Percentiles rank a stretch among this genome's conserved stretches.
Evolutionary conservation across 768 basidiomycete genomes (phyloP).

Genomic region (Collybia mongolica): DNA sequence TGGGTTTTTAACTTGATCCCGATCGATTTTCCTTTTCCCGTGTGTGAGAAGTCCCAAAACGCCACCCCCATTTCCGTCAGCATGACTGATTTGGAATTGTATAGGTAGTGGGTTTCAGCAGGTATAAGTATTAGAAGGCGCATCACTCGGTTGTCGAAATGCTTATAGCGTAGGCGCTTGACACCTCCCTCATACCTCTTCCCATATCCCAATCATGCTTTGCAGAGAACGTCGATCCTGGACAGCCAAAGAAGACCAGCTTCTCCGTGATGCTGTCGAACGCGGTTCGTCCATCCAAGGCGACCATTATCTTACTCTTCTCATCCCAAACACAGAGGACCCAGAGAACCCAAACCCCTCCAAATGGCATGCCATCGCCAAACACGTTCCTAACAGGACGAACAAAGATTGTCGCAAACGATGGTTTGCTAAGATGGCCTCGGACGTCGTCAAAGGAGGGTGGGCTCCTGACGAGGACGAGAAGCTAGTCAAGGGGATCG

Average conservation of each 20-base stretch:
- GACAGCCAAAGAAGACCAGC: slow-evolving; percentile 52
- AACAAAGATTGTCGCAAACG: slow-evolving; percentile 67
- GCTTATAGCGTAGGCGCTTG: slow-evolving; percentile 13
- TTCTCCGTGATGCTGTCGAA: slow-evolving; percentile 49
- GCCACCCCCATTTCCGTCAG: slow-evolving; percentile 21
- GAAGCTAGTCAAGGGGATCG: slow-evolving; percentile 53
- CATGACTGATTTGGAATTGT: slow-evolving; percentile 18
- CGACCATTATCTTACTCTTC: slow-evolving; percentile 8
- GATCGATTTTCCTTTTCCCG: slow-evolving; percentile 12
- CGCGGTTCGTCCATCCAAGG: slow-evolving; percentile 30
- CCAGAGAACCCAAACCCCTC: slow-evolving; percentile 55
- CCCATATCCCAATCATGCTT: slow-evolving; percentile 25
- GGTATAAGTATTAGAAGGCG: slow-evolving; percentile 17
- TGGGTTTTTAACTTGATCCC: slow-evolving; percentile 21
- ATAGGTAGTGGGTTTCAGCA: slow-evolving; percentile 11
- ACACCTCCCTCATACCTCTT: slow-evolving; percentile 15
- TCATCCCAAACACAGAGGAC: slow-evolving; percentile 40
- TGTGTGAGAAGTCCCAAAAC: slow-evolving; percentile 19
- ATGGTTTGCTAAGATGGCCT: slow-evolving; percentile 65
- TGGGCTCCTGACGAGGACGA: slow-evolving; percentile 64
- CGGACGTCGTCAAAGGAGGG: slow-evolving; percentile 59
- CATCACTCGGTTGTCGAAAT: slow-evolving; percentile 20
- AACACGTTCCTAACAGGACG: slow-evolving; percentile 58
- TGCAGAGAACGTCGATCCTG: slow-evolving; percentile 52
- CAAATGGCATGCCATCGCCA: slow-evolving; percentile 64